Evolutionary conservation across 73 alveolate genomes (phyloP), one percentile per base, ranked within the genome.

Genomic region (Paramecium tetraurelia): DNA sequence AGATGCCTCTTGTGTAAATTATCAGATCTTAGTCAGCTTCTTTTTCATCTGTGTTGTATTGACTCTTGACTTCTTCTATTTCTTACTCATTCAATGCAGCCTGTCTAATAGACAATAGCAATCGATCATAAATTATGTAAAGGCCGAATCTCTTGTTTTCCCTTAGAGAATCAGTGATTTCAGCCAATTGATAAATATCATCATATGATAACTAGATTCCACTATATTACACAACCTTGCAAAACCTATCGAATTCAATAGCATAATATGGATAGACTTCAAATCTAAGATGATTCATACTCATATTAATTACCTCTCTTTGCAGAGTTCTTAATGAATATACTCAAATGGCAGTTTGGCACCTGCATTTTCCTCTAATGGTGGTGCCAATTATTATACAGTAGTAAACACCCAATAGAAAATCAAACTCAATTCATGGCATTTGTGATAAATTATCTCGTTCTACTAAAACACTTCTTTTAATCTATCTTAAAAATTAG

Each of bases 361-460:
- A 22, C 57, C 43, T 21, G 85, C 89, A 89, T 70, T 89, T 44
- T 89, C 94, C 71, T 89, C 94, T 5, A 89, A 70, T 5, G 94
- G 85, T 7, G 94, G 94, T 69, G 94, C 86, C 38, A 89, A 43
- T 89, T 89, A 89, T 72, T 40, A 35, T 20, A 89, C 69, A 1
- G 94, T 70, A n/a, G 92, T 70, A 63, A 89, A 70, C 21, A 89
- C 83, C 94, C 94, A 89, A 41, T 43, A 70, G 46, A 89, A 89
- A 20, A 48, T 80, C 10, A 80, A 40, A 48, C 90, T 80, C 44
- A 80, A 22, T 48, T 80, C 90, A 44, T 80, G 90, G 18, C 90
- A 80, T 80, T 80, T 80, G 46, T 80, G 90, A 14, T 31, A 44
- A n/a, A 80, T 8, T 4, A 31, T 12, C 4, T 80, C 90, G 46